Percentiles rank a stretch among this genome's conserved stretches.
Conservation (phyloP, 768 basidiomycete species). For the Cystofilobasidium capitatum region DNA sequence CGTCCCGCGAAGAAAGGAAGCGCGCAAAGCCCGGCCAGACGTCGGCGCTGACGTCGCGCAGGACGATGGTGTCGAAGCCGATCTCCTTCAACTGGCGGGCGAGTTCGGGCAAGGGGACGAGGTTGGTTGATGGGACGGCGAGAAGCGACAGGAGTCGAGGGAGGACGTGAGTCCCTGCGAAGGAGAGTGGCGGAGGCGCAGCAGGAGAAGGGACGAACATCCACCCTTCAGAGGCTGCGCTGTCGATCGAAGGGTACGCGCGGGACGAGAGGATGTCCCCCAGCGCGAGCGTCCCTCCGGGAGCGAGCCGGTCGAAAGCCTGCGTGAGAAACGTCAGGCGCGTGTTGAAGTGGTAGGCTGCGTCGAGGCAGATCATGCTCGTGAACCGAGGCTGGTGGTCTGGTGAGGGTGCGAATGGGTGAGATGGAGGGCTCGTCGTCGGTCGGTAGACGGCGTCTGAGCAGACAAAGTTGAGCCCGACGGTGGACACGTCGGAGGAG, state of each 20-base stretch:
- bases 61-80: slow-evolving; percentile 49
- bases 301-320: slow-evolving; percentile 44
- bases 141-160: slow-evolving; percentile 6
- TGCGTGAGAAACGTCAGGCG: slow-evolving; percentile 50
- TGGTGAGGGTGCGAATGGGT: slow-evolving; percentile 19
- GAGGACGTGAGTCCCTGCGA: not conserved
- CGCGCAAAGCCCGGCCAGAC: slow-evolving; percentile 53
- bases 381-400: slow-evolving; percentile 38
- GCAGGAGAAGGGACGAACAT: not conserved
- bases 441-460: slow-evolving; percentile 23
- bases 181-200: not conserved
- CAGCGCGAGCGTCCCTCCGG: slow-evolving; percentile 51
- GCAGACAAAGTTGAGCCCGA: slow-evolving; percentile 8
- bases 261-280: slow-evolving; percentile 53
- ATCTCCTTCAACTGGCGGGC: slow-evolving; percentile 43
- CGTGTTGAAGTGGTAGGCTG: slow-evolving; percentile 58
- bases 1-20: slow-evolving; percentile 45
- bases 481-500: not conserved
- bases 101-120: slow-evolving; percentile 47
- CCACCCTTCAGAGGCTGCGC: not conserved
- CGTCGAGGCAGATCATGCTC: slow-evolving; percentile 54
- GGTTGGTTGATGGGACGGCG: slow-evolving; percentile 47
- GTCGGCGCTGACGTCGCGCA: slow-evolving; percentile 51
- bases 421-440: slow-evolving; percentile 7
- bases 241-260: slow-evolving; percentile 1